Conservation (phyloP, 345 rosid species). For the Erysimum cheiranthoides region DNA sequence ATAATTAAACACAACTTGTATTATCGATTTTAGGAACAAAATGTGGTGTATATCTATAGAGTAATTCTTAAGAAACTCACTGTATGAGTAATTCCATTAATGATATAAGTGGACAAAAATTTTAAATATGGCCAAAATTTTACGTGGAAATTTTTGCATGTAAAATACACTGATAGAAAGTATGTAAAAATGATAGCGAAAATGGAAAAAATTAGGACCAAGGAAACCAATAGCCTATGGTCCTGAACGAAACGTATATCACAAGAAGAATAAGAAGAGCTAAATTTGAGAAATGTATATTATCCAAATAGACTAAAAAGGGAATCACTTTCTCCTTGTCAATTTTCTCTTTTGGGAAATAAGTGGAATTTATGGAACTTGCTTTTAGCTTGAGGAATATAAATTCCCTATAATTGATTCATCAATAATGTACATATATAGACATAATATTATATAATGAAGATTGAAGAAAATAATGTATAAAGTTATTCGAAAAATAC, state of each 20-base stretch:
- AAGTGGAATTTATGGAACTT: constrained; percentile 5
- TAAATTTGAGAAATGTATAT: background rate
- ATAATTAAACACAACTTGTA: background rate
- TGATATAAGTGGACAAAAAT: background rate
- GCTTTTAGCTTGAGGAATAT: background rate
- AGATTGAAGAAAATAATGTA: no score
- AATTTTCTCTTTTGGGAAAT: background rate
- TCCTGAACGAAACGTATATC: background rate
- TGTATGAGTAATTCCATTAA: background rate
- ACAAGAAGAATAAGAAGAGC: background rate
- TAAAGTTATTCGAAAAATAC: no score
- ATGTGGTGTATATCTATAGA: background rate
- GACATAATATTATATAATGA: no score
- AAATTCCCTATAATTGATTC: background rate
- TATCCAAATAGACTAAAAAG: background rate
- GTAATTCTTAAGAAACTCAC: background rate
- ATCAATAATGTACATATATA: background rate
- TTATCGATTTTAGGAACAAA: background rate
- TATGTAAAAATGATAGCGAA: background rate
- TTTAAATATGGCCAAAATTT: background rate
- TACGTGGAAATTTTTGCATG: background rate
- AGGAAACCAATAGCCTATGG: background rate
- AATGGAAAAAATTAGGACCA: background rate
- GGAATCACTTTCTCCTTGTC: background rate
- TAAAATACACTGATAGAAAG: background rate